Evolutionary conservation across 257 asterid genomes (phyloP).

Genomic region (Leptodermis oblonga): DNA sequence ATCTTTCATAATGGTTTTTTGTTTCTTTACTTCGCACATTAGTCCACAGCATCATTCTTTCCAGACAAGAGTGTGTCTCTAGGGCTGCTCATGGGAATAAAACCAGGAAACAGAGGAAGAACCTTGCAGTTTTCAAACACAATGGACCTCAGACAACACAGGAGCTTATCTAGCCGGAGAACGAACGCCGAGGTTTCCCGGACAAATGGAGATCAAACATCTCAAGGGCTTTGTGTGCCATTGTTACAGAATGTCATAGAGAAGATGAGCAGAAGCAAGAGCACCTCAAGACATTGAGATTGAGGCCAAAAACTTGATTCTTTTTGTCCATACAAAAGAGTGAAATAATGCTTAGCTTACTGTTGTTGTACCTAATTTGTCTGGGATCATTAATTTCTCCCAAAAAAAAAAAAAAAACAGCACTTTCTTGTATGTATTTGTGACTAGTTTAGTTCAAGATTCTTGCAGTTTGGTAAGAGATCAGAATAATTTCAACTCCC

Average conservation of each 20-base stretch:
- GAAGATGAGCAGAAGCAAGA: slow-evolving; percentile 27
- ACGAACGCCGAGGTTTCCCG: slow-evolving; percentile 11
- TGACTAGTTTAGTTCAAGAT: too few relatives aligned
- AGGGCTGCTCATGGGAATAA: slow-evolving; percentile 60
- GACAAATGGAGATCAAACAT: slow-evolving; percentile 16
- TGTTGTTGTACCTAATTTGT: not conserved
- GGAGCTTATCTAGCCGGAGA: slow-evolving; percentile 15
- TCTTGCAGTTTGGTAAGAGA: too few relatives aligned
- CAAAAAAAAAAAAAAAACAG: too few relatives aligned
- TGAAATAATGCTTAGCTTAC: not conserved
- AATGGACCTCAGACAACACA: slow-evolving; percentile 8
- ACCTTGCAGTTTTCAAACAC: slow-evolving; percentile 16
- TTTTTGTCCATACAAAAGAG: not conserved
- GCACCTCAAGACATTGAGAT: slow-evolving; percentile 22
- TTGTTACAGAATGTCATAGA: slow-evolving; percentile 39
- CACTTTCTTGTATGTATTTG: too few relatives aligned
- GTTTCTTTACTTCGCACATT: not conserved
- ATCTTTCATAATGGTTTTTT: not conserved
- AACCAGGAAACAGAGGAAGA: slow-evolving; percentile 30
- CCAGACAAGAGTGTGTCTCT: slow-evolving; percentile 56
- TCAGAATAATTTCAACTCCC: too few relatives aligned
- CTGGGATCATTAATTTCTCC: too few relatives aligned
- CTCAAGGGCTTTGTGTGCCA: slow-evolving; percentile 37
- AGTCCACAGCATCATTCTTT: slow-evolving; percentile 74
- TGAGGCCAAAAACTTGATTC: not conserved